Evolutionary conservation across 2,329 filamentous ascomycete genomes (phyloP).

Genomic region (Trichoderma atroviride): DNA sequence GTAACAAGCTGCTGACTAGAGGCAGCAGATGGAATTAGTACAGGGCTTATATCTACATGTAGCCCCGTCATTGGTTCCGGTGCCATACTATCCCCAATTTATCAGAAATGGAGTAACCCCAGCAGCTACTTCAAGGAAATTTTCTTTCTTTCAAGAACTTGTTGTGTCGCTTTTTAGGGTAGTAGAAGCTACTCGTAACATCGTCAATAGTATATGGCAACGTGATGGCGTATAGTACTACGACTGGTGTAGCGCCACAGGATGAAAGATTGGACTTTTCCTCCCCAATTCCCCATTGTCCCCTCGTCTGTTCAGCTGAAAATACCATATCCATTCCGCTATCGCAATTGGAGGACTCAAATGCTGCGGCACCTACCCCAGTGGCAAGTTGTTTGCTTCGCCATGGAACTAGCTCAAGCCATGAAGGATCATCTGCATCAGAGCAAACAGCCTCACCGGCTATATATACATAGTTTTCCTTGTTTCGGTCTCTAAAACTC

Average conservation of each 20-base stretch:
- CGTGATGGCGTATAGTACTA: not conserved
- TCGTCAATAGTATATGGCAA: not conserved
- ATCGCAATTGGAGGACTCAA: not conserved
- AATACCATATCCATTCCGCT: not conserved
- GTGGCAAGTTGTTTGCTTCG: not conserved
- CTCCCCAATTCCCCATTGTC: not conserved
- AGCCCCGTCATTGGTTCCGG: no score
- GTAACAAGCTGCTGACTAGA: no score
- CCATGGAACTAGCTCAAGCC: not conserved
- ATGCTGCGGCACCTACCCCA: not conserved
- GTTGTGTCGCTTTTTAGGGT: not conserved
- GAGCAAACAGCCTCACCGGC: not conserved
- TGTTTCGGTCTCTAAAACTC: not conserved
- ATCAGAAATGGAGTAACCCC: no score
- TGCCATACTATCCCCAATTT: no score
- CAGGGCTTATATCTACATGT: no score
- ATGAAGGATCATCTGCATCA: not conserved
- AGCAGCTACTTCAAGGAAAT: not conserved
- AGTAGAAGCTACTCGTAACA: not conserved
- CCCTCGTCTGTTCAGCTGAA: not conserved
- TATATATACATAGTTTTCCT: not conserved
- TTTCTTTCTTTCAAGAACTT: not conserved
- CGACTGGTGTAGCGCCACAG: not conserved
- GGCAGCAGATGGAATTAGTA: no score
- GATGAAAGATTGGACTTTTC: not conserved